Conservation (phyloP, 2,329 filamentous ascomycete genomes). For the Zymoseptoria brevis region DNA sequence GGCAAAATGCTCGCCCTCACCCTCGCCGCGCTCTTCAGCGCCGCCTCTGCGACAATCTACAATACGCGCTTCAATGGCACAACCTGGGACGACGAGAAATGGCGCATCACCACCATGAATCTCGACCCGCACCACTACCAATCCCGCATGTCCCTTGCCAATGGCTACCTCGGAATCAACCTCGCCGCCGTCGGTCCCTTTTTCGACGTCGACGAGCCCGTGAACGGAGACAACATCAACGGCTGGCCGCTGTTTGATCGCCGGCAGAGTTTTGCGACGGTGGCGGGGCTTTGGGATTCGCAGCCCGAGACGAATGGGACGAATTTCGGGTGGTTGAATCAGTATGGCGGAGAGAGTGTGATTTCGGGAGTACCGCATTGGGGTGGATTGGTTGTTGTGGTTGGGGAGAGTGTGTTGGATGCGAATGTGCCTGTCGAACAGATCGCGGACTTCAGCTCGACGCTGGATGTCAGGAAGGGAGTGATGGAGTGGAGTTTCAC, state of each 20-base stretch:
- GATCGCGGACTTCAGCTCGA: constrained; percentile 54
- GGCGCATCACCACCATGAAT: constrained; percentile 46
- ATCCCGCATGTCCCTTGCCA: constrained; percentile 52
- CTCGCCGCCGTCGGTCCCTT: constrained; percentile 56
- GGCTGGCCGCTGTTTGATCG: constrained; percentile 61
- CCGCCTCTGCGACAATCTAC: constrained; percentile 29
- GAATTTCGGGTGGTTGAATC: constrained; percentile 61
- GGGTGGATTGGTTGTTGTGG: constrained; percentile 52
- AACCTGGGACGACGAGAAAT: constrained; percentile 52
- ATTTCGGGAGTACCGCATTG: constrained; percentile 66
- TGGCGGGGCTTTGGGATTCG: constrained; percentile 58
- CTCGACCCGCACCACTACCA: constrained; percentile 54
- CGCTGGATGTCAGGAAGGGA: constrained; percentile 56
- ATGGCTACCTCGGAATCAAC: constrained; percentile 59
- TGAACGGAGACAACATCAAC: constrained; percentile 46
- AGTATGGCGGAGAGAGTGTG: constrained; percentile 63
- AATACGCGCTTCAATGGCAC: constrained; percentile 45
- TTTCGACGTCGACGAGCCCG: constrained; percentile 51
- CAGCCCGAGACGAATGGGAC: constrained; percentile 51
- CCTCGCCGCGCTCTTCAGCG: background rate
- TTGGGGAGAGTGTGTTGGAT: constrained; percentile 48
- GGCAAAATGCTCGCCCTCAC: background rate
- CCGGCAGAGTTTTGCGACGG: constrained; percentile 58
- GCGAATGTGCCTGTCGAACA: constrained; percentile 51
- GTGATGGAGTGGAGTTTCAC: constrained; percentile 57